Evolutionary conservation across 768 basidiomycete species (phyloP), one percentile per base, ranked within the genome.

Genomic region (Boletus insuetus): DNA sequence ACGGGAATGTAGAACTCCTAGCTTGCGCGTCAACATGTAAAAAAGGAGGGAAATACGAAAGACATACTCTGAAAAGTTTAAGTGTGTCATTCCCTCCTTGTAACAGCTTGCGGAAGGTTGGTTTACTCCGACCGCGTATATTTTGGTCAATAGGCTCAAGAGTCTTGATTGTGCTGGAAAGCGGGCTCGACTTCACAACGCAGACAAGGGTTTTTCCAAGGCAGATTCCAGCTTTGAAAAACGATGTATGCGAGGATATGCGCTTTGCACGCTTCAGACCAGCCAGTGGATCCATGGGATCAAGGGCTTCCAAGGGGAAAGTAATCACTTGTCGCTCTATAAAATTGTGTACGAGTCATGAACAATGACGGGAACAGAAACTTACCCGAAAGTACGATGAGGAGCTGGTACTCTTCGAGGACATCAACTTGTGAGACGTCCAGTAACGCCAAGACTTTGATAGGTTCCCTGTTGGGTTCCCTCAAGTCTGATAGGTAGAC

Each of bases 1-100:
- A 97, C 92, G 0, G 97, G 96, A 56, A 99, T 98, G 68, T 98
- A 99, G 75, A 99, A 98, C 70, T 98, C 96, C 94, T 97, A 24
- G 26, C 44, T 40, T 34, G 41, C 47, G 13, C 12, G 47, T 58
- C 19, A 51, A 32, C 44, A 16, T 16, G 19, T 40, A 17, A 7
- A 43, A 22, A 4, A 22, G 32, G 24, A 26, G 44, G 26, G 2
- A 39, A 20, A 19, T 20, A 44, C 22, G 49, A 24, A 34, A 47
- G 17, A 65, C 75, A 39, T 59, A 92, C 94, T 78, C 91, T 91
- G 81, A 94, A 98, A 38, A 89, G 75, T 68, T 89, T 89, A 19
- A 99, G 79, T 2, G 94, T 92, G 69, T 99, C 97, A 67, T 98
- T 94, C 9, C 92, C 89, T 46, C 94, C 95, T 64, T 97, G 95